Percentiles rank a stretch among this genome's conserved stretches.
phyloP scores from a whole-genome alignment of 2,329 filamentous ascomycete species.

The Canariomyces notabilis region DNA sequence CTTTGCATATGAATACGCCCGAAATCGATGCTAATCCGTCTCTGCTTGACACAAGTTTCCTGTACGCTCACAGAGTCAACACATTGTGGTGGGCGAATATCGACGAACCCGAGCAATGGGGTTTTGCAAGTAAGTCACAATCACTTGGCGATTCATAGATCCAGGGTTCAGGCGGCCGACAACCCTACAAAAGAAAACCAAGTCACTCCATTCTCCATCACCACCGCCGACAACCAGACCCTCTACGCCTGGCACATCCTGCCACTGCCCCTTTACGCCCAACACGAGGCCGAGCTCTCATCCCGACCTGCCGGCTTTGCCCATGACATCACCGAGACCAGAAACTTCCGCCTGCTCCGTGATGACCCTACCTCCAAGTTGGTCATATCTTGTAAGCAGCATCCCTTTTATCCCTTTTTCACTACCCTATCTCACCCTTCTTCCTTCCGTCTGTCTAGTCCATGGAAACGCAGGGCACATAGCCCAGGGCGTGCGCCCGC shows the following conservation, averaged over 20 bases:
- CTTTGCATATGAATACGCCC: conserved; percentile 5
- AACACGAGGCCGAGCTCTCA: conserved; percentile 61
- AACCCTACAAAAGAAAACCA: conserved; percentile 60
- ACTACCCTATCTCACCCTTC: conserved; percentile 11
- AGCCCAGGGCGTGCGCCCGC: conserved; percentile 69
- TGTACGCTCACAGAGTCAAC: conserved; percentile 80
- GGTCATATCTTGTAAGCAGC: conserved; percentile 57
- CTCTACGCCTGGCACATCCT: conserved; percentile 90
- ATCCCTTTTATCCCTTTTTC: conserved; percentile 28
- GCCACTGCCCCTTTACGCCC: conserved; percentile 68
- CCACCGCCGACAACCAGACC: conserved; percentile 67
- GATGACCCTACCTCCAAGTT: conserved; percentile 59
- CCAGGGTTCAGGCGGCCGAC: background rate
- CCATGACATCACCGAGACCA: conserved; percentile 49
- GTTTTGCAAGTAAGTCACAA: conserved; percentile 67
- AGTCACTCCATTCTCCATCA: conserved; percentile 76
- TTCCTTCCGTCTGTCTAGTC: conserved; percentile 10
- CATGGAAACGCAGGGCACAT: conserved; percentile 78
- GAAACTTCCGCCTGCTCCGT: conserved; percentile 57
- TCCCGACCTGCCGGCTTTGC: conserved; percentile 46
- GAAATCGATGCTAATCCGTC: background rate
- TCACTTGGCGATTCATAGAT: background rate
- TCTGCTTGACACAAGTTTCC: conserved; percentile 47
- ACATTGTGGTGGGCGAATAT: conserved; percentile 57
- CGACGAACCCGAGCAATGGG: conserved; percentile 73